phyloP scores from a whole-genome alignment of 2,329 filamentous ascomycete species.

The Xylaria sp. region DNA sequence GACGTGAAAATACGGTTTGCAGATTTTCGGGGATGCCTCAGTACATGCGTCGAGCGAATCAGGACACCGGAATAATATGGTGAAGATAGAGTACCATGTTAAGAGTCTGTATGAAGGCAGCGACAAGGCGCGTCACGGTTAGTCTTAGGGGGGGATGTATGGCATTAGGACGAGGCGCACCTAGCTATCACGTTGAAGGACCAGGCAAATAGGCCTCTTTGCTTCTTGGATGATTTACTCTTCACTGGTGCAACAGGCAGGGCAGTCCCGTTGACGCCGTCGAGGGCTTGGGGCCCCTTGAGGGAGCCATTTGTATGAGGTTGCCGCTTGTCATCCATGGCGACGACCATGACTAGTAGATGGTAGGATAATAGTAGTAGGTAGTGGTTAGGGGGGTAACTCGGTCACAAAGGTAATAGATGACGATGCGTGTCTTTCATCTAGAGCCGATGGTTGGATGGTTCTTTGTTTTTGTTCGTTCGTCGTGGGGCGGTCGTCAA shows the following conservation, averaged over 20 bases:
- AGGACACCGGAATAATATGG: conserved; percentile 85
- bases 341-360: conserved; percentile 24
- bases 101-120: conserved; percentile 66
- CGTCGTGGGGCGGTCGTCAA: neutral
- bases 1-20: conserved; percentile 81
- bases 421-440: conserved; percentile 2
- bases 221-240: conserved; percentile 42
- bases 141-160: conserved; percentile 6
- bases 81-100: conserved; percentile 88
- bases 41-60: conserved; percentile 73
- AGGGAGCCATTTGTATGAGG: conserved; percentile 53
- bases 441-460: neutral
- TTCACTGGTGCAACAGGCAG: conserved; percentile 49
- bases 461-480: conserved; percentile 11
- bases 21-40: conserved; percentile 78
- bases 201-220: conserved; percentile 52
- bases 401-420: conserved; percentile 1
- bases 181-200: conserved; percentile 64
- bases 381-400: conserved; percentile 10
- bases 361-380: neutral
- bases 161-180: conserved; percentile 44
- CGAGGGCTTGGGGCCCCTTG: conserved; percentile 43
- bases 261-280: conserved; percentile 54
- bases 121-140: conserved; percentile 27
- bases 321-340: conserved; percentile 41